phyloP scores from a whole-genome alignment of 306 rosid genomes.

The Echinosophora koreensis region DNA sequence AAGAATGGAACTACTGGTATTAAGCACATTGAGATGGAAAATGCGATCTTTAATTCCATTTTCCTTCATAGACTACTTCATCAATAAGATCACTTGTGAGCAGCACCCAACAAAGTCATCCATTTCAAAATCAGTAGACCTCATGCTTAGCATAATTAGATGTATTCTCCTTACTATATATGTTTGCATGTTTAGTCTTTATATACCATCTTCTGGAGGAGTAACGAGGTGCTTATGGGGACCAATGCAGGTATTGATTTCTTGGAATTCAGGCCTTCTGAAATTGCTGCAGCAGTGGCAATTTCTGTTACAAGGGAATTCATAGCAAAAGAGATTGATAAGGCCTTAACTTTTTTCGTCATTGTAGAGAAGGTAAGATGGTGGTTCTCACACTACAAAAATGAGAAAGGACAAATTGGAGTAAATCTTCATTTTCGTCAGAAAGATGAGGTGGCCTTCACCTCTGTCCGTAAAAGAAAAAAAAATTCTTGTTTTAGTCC shows the following conservation, averaged over 20 bases:
- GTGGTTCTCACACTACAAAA: conserved; percentile 13
- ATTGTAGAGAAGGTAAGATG: conserved; percentile 67
- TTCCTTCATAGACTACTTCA: conserved; percentile 73
- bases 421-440: not conserved
- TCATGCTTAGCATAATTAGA: conserved; percentile 56
- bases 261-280: conserved; percentile 89
- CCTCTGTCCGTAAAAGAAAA: too few species aligned
- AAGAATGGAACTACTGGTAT: conserved; percentile 76
- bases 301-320: conserved; percentile 59
- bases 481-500: too few species aligned
- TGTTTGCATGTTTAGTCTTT: conserved; percentile 4
- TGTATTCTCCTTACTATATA: conserved; percentile 56
- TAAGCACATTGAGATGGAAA: conserved; percentile 75
- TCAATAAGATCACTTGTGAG: conserved; percentile 54
- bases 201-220: conserved; percentile 33
- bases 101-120: conserved; percentile 41
- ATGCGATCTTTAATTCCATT: conserved; percentile 76
- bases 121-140: conserved; percentile 54
- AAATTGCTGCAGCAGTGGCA: conserved; percentile 86
- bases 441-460: not conserved
- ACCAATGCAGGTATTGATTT: conserved; percentile 78
- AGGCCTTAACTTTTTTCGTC: conserved; percentile 56
- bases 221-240: conserved; percentile 51
- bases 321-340: conserved; percentile 55
- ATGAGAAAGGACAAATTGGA: conserved; percentile 11